phyloP scores from a whole-genome alignment of 2,329 filamentous ascomycete species.

The Apiospora pterosperma region DNA sequence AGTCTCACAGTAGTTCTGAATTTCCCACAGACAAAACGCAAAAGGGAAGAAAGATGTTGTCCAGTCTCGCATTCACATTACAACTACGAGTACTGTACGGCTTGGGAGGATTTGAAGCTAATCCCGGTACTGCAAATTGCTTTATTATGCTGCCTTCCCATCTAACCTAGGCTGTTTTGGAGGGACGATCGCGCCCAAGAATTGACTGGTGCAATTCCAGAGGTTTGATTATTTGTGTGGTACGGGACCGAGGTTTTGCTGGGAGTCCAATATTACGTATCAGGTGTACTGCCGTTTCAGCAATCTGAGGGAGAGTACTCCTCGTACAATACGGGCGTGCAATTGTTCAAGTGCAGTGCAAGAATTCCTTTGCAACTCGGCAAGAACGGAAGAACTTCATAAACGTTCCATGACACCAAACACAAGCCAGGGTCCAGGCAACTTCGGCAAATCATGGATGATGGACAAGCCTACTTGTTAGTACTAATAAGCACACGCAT shows the following conservation, averaged over 20 bases:
- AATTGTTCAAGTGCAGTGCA: background rate
- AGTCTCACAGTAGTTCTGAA: background rate
- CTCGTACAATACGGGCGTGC: background rate
- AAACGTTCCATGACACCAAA: conserved; percentile 2
- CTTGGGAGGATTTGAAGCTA: background rate
- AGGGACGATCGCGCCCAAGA: background rate
- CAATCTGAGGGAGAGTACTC: no score
- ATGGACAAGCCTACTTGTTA: background rate
- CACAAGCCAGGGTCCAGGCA: background rate
- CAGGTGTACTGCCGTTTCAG: background rate
- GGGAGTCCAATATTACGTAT: background rate
- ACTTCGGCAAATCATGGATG: background rate
- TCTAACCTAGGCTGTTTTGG: conserved; percentile 1
- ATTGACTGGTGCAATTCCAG: background rate
- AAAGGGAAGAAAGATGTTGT: background rate
- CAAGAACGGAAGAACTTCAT: background rate
- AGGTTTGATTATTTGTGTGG: background rate
- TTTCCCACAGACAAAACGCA: background rate
- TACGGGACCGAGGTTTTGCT: background rate
- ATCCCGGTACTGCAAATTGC: background rate
- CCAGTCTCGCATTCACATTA: background rate
- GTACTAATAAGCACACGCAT: no score
- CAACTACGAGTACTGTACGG: no score
- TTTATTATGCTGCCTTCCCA: background rate
- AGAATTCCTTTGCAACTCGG: background rate